Conservation (phyloP, 495 filamentous ascomycete genomes). For the Niebla homalea region DNA sequence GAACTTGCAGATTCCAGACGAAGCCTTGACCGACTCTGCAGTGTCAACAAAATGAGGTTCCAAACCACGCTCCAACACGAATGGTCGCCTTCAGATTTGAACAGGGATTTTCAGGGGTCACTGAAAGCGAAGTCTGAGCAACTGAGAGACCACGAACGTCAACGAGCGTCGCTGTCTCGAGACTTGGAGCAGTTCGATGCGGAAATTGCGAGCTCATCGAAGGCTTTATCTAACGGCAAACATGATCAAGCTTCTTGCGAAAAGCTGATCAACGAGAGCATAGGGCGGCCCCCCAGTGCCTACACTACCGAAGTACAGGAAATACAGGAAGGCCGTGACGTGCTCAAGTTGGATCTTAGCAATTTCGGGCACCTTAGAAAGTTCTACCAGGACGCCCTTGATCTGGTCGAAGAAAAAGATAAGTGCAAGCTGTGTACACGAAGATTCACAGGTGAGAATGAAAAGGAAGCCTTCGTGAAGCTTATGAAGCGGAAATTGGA, state of each 20-base stretch:
- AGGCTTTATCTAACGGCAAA: conserved; percentile 38
- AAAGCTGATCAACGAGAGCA: conserved; percentile 34
- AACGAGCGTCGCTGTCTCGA: conserved; percentile 54
- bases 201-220: conserved; percentile 46
- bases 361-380: conserved; percentile 46
- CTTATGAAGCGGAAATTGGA: conserved; percentile 48
- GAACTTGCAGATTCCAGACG: conserved; percentile 56
- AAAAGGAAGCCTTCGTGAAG: conserved; percentile 43
- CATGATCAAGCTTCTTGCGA: conserved; percentile 28
- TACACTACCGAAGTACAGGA: conserved; percentile 39
- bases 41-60: conserved; percentile 59
- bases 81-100: conserved; percentile 60
- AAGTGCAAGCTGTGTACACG: conserved; percentile 60
- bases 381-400: conserved; percentile 50
- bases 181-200: conserved; percentile 67
- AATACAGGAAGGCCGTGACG: conserved; percentile 46
- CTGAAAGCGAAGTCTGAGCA: conserved; percentile 39
- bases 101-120: conserved; percentile 54
- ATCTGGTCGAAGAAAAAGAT: conserved; percentile 44
- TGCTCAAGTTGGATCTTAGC: conserved; percentile 47
- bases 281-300: conserved; percentile 36
- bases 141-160: conserved; percentile 47
- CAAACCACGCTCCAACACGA: conserved; percentile 41
- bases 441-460: conserved; percentile 43
- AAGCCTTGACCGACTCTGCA: conserved; percentile 61